Evolutionary conservation across 148 eudicot species (phyloP), one percentile per base, ranked within the genome.

Genomic region (Spergularia bocconei): DNA sequence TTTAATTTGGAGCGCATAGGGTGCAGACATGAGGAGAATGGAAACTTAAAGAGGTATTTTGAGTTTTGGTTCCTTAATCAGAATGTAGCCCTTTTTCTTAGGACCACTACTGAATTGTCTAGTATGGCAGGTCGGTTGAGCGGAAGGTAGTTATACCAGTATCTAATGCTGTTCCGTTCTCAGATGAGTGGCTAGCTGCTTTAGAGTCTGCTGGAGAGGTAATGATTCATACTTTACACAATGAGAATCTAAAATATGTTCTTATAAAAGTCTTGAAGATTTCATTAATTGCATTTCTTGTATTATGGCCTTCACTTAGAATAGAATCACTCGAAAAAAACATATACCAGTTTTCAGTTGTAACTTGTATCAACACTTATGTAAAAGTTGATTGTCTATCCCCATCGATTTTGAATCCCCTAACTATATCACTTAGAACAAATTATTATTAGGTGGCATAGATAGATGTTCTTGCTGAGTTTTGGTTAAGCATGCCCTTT

Each of bases 171-270:
- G 74, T 84, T 86, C 99, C 99, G 59, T 96, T 96, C 80, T 92
- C 98, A 81, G 99, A 96, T 58, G 98, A 96, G 83, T 96, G 99
- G 99, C 83, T 96, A 78, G 97, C 99, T 84, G 97, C 94, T 63
- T 84, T 96, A 41, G 98, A 92, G 86, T 93, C 98, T 71, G 98
- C 97, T 82, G 99, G 99, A 82, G 99, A 92, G 91, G 99, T 92
- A 92, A 83, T 66, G 69, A 50, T 48, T 76, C 20, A 69, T 44
- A 66, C 23, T 52, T 23, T 9, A 23, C 17, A 50, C 13, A 25
- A 25, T 5, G 55, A 57, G 20, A 67, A 57, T 15, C 38, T 44
- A 10, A 33, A 69, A 48, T 62, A 2, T 19, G 52, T 58, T 47
- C 54, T 50, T 16, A 36, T 58, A 36, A 21, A 8, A 47, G 61